Conservation (phyloP, 768 basidiomycete genomes). For the Melanogaster broomeanus region DNA sequence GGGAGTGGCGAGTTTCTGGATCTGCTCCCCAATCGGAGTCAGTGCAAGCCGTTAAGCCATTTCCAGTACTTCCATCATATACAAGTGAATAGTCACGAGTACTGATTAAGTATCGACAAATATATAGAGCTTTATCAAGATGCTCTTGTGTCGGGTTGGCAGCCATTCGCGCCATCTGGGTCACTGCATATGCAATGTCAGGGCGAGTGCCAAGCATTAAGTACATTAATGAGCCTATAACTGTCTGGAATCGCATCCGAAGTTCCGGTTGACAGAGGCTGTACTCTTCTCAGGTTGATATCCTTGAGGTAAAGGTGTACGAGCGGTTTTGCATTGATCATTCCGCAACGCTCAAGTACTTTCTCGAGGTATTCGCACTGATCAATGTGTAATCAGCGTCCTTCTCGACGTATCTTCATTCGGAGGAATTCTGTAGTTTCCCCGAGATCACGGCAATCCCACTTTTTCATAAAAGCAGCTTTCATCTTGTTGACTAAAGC, state of each 20-base stretch:
- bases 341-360: constrained; percentile 9
- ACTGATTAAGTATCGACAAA: not conserved
- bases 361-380: constrained; percentile 13
- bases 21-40: not conserved
- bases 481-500: too few species aligned
- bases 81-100: not conserved
- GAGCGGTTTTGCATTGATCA: constrained; percentile 11
- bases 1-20: not conserved
- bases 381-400: not conserved
- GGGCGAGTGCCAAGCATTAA: constrained; percentile 27
- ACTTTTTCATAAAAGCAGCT: too few species aligned
- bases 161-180: constrained; percentile 18
- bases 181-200: constrained; percentile 34
- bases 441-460: too few species aligned
- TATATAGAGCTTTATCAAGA: constrained; percentile 1
- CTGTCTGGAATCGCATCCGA: not conserved
- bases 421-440: not conserved
- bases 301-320: constrained; percentile 11
- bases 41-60: not conserved
- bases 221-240: constrained; percentile 30
- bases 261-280: not conserved
- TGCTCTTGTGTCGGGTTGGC: constrained; percentile 1
- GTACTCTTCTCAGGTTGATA: constrained; percentile 1
- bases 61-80: not conserved
- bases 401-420: not conserved